Base-by-base conservation (phyloP, 306 rosid species). In the Cercis canadensis region DNA sequence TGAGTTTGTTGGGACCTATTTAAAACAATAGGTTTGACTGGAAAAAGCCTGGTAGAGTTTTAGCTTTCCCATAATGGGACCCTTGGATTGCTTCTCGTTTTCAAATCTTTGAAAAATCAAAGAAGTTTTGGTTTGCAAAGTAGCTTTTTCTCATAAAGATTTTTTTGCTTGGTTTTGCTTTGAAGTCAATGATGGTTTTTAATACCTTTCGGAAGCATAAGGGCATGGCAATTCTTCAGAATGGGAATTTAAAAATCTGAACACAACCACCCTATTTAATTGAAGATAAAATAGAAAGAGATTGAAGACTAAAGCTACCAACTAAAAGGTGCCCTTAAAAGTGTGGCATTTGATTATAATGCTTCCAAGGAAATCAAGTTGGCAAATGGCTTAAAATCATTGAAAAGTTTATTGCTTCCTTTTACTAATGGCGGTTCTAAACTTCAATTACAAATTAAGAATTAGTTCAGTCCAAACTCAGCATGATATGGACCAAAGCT, bases 21-120 rank as follows among this genome's bases (percentile, higher is more conserved):
- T 46, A 18, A 56, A 65, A 55, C 45, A 46, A 65, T 10, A 5
- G 43, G 0, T 11, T 77, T 78, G 73, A 78, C 83, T 16, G 52
- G 16, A 12, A 49, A 72, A 65, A 24, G 13, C n/a, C 6, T 12
- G 49, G 5, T 11, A 2, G 7, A 41, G 7, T 43, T 8, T 24
- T 50, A 53, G 61, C 66, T 67, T 60, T 78, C 66, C 15, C 60
- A 66, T 51, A 40, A 41, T 53, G 78, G 75, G 70, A 1, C 70
- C 74, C 70, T 73, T 61, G 45, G 50, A 67, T 52, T 79, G 67
- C 49, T 10, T 64, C 29, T 34, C 14, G 21, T 64, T 55, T 55
- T 24, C 61, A 5, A 62, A 68, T 55, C 62, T 79, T 74, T 79
- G 83, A 67, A 73, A 73, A 69, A 24, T 79, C 55, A 53, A 54